Conservation (phyloP, 768 basidiomycete species). For the Boletus speciosus region DNA sequence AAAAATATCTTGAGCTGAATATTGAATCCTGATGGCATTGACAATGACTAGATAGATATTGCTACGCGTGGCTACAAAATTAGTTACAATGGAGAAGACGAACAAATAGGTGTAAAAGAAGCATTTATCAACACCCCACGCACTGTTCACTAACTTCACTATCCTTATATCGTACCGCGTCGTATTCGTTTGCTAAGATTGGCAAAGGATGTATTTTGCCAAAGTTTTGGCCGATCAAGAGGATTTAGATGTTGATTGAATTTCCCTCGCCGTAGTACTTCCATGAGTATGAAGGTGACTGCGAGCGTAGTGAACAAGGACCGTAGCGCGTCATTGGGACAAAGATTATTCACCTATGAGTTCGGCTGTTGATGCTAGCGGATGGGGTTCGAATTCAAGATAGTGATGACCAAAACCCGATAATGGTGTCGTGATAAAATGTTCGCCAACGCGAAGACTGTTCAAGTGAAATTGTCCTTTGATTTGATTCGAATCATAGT, state of each 20-base stretch:
- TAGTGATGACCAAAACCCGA: slow-evolving; percentile 55
- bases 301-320: slow-evolving; percentile 11
- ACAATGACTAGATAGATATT: background rate
- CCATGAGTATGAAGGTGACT: slow-evolving; percentile 66
- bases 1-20: background rate
- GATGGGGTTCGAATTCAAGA: slow-evolving; percentile 52
- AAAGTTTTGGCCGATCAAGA: slow-evolving; percentile 47
- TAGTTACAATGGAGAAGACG: slow-evolving; percentile 1
- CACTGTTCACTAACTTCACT: background rate
- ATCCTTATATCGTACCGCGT: slow-evolving; percentile 30
- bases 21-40: background rate
- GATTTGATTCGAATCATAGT: slow-evolving; percentile 47
- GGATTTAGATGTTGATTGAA: slow-evolving; percentile 49
- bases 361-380: slow-evolving; percentile 47
- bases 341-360: slow-evolving; percentile 40
- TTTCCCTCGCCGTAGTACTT: slow-evolving; percentile 57
- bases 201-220: slow-evolving; percentile 34
- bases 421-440: slow-evolving; percentile 48
- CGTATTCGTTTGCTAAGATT: slow-evolving; percentile 31
- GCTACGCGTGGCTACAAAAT: slow-evolving; percentile 1
- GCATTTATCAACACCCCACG: background rate
- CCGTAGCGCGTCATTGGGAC: background rate
- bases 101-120: background rate
- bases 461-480: slow-evolving; percentile 53
- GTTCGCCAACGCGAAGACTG: slow-evolving; percentile 42